Percentiles rank a stretch among this genome's conserved stretches.
Evolutionary conservation across 2,329 filamentous ascomycete species (phyloP).

Genomic region (Aspergillus proliferans): DNA sequence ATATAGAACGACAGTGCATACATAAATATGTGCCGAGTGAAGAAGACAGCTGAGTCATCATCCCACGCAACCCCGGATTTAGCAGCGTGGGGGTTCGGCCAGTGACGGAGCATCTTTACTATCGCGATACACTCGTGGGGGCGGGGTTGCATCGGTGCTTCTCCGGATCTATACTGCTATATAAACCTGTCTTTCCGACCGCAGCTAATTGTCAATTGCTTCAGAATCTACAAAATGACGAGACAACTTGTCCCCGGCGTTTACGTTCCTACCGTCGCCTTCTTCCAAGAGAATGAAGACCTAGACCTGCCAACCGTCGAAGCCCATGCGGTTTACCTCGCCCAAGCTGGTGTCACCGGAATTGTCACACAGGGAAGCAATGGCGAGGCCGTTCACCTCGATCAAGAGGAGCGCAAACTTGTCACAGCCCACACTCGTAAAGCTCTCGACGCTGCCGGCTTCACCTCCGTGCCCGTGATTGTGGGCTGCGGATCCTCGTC

Average conservation of each 20-base stretch:
- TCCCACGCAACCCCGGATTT: not conserved
- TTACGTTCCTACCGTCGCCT: conserved; percentile 69
- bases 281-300: conserved; percentile 63
- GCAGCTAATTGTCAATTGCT: conserved; percentile 8
- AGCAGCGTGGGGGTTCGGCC: not conserved
- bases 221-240: conserved; percentile 2
- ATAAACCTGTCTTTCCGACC: not conserved
- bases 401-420: conserved; percentile 61
- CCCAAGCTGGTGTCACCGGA: conserved; percentile 63
- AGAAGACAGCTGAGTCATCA: not conserved
- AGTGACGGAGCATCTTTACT: not conserved
- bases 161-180: not conserved
- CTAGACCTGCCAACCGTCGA: conserved; percentile 58
- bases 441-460: conserved; percentile 62
- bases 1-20: not conserved
- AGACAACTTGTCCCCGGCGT: conserved; percentile 46
- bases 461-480: conserved; percentile 61
- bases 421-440: conserved; percentile 65
- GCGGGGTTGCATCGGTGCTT: not conserved
- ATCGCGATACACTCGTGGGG: not conserved
- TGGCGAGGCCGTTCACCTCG: conserved; percentile 74
- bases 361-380: conserved; percentile 75
- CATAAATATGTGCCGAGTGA: too few relatives aligned
- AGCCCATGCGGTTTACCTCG: conserved; percentile 60
- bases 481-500: conserved; percentile 71